Evolutionary conservation across 495 filamentous ascomycete genomes (phyloP), one percentile per base, ranked within the genome.

Genomic region (Podospora didyma): DNA sequence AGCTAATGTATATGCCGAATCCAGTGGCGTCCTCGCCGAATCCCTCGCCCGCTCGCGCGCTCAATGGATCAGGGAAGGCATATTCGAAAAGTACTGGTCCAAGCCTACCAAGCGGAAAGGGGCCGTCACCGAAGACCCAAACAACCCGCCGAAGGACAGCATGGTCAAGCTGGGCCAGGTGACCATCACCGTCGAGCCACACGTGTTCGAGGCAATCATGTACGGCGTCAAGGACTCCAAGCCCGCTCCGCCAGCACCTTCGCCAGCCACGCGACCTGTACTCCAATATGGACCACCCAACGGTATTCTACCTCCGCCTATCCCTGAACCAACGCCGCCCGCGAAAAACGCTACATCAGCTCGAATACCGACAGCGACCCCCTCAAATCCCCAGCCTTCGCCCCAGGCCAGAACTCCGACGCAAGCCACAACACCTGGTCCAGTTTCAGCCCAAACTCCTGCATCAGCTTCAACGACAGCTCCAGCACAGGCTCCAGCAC

Each of bases 1-100:
- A 20, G 20, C 56, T 26, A 45, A 44, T 61, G 44, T 63, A n/a
- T n/a, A n/a, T n/a, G n/a, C 47, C 24, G 3, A 28, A 20, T 45
- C 10, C 58, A 97, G 93, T 70, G 90, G 88, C 49, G 89, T 99
- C 7, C 78, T 97, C 48, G 79, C 86, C 49, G 84, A 89, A 51
- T 92, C 95, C 3, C 79, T 99, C 17, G 77, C 86, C 48, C 83
- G 89, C 50, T 97, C 95, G 48, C 89, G 90, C 53, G 82, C 87
- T 61, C 88, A 85, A 82, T 97, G 95, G 95, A 80, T 91, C 9
- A 86, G 79, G 61, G 91, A 96, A 60, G 87, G 89, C 17, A 86
- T 96, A 35, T 89, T 99, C 57, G 91, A 94, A 58, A 89, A 88
- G 62, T 97, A 95, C 71, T 97, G 92, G 87, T 87, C 87, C 11